Evolutionary conservation across 2,329 filamentous ascomycete species (phyloP), one percentile per base, ranked within the genome.

Genomic region (Sporothrix euskadiensis): DNA sequence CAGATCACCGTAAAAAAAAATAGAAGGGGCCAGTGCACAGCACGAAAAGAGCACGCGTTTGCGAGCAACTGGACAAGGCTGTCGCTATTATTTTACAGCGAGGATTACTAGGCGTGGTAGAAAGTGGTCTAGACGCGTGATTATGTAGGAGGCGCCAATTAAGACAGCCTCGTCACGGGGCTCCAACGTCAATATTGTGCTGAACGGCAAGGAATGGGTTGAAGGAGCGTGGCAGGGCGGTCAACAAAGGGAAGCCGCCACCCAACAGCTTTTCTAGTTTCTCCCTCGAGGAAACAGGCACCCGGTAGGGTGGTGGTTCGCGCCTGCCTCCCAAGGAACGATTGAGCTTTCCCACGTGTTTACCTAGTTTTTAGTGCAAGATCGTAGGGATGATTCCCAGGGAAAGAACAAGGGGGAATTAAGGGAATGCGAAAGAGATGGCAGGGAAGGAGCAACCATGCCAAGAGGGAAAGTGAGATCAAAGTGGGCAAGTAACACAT

Each of bases 341-440:
- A 52, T 16, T 32, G 39, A 66, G 61, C 39, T 52, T 52, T 52
- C 30, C 65, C 65, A 68, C 44, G 65, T 68, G 65, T 52, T 35
- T 52, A 35, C 39, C 26, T 66, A 14, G 16, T 14, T 47, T 47
- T 47, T 66, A 66, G 61, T 44, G 39, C 39, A 47, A 14, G 30
- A 59, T 59, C 30, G 35, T 44, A 44, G n/a, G 35, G 61, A 65
- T 44, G 39, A n/a, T 3, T 14, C 39, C 35, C 35, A 63, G n/a
- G 57, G 59, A 41, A 61, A n/a, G 57, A 61, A 32, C 16, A n/a
- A 10, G 8, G 32, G 57, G 8, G n/a, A 39, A 54, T 54, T 10
- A 61, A 10, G 32, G 7, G 16, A n/a, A 61, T 22, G 59, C 39
- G 26, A n/a, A 14, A 22, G 12, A 9, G 14, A 16, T 7, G 32